Base-by-base conservation (phyloP, 306 rosid genomes). In the Chamaecrista fasciculata region DNA sequence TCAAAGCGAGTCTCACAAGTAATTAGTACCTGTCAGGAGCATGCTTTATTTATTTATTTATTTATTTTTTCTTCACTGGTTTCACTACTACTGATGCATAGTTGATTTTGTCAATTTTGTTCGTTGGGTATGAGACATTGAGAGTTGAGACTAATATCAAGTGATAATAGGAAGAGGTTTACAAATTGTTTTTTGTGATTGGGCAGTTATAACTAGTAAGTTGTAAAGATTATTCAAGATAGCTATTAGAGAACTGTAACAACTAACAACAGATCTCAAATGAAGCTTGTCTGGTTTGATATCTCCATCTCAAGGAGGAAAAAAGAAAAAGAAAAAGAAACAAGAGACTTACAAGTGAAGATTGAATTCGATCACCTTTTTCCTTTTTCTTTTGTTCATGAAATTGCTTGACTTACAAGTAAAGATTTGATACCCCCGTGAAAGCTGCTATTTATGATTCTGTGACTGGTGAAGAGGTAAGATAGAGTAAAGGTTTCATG, bases 341-440 rank as follows among this genome's bases (percentile, higher is more conserved):
- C n/a, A 16, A 2, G 12, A 37, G 12, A 44, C 50, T 44, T n/a
- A n/a, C n/a, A n/a, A 3, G 50, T 5, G n/a, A 55, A 3, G 43
- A 25, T 58, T 31, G 43, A 23, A 29, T 58, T 20, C 2, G 11
- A 20, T 43, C 15, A 36, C 5, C 19, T 18, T 28, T 28, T n/a
- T n/a, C n/a, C n/a, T n/a, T 6, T 18, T 15, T 6, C 1, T 23
- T 14, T 0, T n/a, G 14, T 36, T 25, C 0, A n/a, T 26, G 23
- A 25, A 33, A 33, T 24, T 55, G 56, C 56, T 69, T 56, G 39
- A 43, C 55, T 69, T 43, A 36, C 23, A 67, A 67, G 50, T 14
- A 31, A 51, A 40, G 8, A 12, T 11, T 51, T 42, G 55, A 64
- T 24, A 5, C n/a, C 0, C 7, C 7, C 37, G 4, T 23, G 69